These are phyloP conservation scores for Candida ascalaphidarum DNA, from an alignment of 805 yeast genomes.

Conservation along the genomic window DNA sequence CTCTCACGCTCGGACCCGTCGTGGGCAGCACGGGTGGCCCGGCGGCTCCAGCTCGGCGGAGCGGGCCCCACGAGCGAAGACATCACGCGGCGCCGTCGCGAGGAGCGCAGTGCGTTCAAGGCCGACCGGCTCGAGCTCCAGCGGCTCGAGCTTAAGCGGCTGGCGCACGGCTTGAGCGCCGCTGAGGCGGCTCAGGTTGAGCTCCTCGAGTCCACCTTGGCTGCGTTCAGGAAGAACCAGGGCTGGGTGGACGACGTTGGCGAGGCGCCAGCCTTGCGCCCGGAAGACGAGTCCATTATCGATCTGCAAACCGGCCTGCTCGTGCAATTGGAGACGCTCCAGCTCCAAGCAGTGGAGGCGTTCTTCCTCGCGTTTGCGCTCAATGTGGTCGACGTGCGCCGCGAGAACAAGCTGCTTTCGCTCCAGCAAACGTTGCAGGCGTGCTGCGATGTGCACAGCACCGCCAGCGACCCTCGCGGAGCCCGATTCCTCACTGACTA, in stretches of 20 bases:
- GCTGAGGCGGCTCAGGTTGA: background rate
- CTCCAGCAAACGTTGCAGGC: constrained; percentile 14
- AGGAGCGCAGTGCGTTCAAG: constrained; percentile 67
- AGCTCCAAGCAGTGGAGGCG: constrained; percentile 69
- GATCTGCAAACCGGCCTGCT: constrained; percentile 9
- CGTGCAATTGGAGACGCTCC: constrained; percentile 37
- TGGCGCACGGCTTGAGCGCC: constrained; percentile 2
- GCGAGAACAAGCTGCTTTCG: constrained; percentile 7
- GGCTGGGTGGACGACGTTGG: background rate
- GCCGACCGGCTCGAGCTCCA: constrained; percentile 44
- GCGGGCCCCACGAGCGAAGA: constrained; percentile 54
- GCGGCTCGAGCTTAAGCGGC: constrained; percentile 42
- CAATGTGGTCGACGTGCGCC: constrained; percentile 33
- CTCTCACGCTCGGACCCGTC: constrained; percentile 89
- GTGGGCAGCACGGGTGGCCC: constrained; percentile 62
- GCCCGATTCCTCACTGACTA: constrained; percentile 54
- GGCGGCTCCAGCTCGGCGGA: constrained; percentile 42
- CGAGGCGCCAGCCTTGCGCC: constrained; percentile 2
- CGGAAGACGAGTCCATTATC: constrained; percentile 9
- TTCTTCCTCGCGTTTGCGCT: constrained; percentile 59
- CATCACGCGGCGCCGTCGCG: constrained; percentile 63
- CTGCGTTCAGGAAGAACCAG: background rate
- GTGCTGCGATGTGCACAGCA: constrained; percentile 10
- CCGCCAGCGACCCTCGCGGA: constrained; percentile 4
- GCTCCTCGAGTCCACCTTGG: constrained; percentile 4